Conservation (phyloP, 1,284 basidiomycete species). For the Ustanciosporium gigantosporum region DNA sequence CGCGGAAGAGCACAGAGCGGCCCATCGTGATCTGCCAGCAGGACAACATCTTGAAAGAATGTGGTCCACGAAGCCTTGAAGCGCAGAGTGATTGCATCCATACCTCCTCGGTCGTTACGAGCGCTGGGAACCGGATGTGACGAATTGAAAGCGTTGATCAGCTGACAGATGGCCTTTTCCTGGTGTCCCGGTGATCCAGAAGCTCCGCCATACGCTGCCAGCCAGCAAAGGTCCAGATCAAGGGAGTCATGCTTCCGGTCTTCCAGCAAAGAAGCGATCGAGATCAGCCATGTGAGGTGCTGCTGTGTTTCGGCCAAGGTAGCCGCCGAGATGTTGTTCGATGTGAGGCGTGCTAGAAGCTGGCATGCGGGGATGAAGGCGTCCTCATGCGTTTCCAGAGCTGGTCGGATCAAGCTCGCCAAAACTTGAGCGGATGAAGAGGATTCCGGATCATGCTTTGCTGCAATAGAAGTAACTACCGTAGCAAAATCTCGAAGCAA, state of each 20-base stretch:
- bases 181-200: not conserved
- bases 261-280: constrained; percentile 3
- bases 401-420: not conserved
- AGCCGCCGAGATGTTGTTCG: not conserved
- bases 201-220: constrained; percentile 21
- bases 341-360: constrained; percentile 4
- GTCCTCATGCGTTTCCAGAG: constrained; percentile 1
- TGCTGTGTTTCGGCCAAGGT: not conserved
- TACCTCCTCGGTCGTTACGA: not conserved
- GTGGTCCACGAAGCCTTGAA: not conserved
- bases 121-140: not conserved
- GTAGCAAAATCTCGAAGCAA: constrained; percentile 1
- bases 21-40: not conserved
- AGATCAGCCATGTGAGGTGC: constrained; percentile 13
- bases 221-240: constrained; percentile 17
- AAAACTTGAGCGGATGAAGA: not conserved
- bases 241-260: not conserved
- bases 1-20: constrained; percentile 4
- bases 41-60: constrained; percentile 7
- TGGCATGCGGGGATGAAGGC: constrained; percentile 20
- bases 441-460: not conserved
- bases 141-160: not conserved
- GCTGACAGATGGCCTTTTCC: constrained; percentile 1
- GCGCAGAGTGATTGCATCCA: not conserved
- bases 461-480: not conserved